These are phyloP conservation scores for Davidsoniella australis DNA, from an alignment of 2,329 filamentous ascomycete species.

Conservation along the genomic window DNA sequence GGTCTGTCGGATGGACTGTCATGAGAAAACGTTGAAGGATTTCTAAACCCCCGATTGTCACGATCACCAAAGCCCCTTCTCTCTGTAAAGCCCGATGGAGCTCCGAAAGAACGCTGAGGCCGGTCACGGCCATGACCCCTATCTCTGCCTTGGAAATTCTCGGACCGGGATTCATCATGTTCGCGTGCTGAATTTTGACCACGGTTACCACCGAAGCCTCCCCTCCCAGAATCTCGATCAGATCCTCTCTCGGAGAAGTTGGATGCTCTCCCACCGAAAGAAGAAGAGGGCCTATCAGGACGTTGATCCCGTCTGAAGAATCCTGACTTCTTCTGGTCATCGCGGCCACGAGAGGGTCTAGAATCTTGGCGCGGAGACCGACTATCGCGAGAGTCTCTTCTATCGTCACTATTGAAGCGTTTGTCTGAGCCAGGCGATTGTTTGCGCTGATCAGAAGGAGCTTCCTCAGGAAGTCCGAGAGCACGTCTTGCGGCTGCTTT, in stretches of 20 bases:
- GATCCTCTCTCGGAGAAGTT: not conserved
- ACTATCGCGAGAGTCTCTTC: not conserved
- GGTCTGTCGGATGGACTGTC: not conserved
- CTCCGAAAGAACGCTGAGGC: not conserved
- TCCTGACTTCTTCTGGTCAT: too few species aligned
- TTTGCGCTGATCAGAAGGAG: not conserved
- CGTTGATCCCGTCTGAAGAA: too few species aligned
- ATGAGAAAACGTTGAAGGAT: not conserved
- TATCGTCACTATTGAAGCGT: too few species aligned
- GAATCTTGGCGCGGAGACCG: not conserved
- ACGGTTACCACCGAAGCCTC: not conserved
- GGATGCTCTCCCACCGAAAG: not conserved
- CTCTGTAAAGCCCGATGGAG: not conserved
- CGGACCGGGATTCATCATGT: too few species aligned
- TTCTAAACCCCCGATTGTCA: too few species aligned
- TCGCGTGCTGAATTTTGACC: not conserved
- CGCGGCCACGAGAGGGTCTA: too few species aligned
- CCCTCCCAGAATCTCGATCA: not conserved
- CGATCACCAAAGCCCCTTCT: not conserved
- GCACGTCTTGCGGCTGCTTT: slow-evolving; percentile 3
- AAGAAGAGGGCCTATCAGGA: not conserved
- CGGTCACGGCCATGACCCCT: not conserved
- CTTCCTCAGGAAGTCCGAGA: not conserved
- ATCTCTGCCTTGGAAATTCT: not conserved
- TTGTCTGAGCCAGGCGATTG: too few species aligned